These are phyloP conservation scores for Wickerhamomyces sp. DNA, from an alignment of 1,139 yeast species.

Conservation along the genomic window DNA sequence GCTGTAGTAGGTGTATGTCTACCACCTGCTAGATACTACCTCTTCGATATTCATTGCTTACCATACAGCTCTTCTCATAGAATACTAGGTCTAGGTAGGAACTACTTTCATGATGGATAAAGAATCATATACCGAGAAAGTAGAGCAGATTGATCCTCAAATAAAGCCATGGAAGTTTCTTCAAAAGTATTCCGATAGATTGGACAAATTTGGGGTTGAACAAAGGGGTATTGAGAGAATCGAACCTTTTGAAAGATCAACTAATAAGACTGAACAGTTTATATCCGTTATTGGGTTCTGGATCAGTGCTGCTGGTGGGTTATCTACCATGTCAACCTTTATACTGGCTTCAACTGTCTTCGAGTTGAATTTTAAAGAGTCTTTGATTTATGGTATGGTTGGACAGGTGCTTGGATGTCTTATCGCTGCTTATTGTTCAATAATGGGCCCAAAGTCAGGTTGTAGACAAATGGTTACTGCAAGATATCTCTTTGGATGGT, in stretches of 20 bases:
- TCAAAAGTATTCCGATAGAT: constrained; percentile 27
- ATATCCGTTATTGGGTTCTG: constrained; percentile 68
- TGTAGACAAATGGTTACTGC: constrained; percentile 84
- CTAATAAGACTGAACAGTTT: constrained; percentile 43
- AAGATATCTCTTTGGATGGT: constrained; percentile 76
- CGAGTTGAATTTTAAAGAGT: constrained; percentile 59
- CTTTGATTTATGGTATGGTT: constrained; percentile 54
- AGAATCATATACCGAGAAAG: constrained; percentile 3
- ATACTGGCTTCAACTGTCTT: constrained; percentile 69
- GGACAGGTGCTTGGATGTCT: constrained; percentile 66
- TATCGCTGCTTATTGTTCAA: constrained; percentile 75
- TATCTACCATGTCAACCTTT: constrained; percentile 80
- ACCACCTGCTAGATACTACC: no score
- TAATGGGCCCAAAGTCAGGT: constrained; percentile 86
- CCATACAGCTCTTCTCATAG: no score
- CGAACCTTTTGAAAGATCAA: constrained; percentile 61
- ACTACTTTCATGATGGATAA: constrained; percentile 1
- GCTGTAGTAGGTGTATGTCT: no score
- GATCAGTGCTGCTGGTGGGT: constrained; percentile 81
- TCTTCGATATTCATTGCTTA: no score
- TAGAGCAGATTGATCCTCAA: constrained; percentile 3
- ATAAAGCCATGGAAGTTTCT: constrained; percentile 16
- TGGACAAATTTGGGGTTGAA: constrained; percentile 61
- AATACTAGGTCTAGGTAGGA: no score
- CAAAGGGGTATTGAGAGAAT: constrained; percentile 79